Evolutionary conservation across 2,329 filamentous ascomycete species (phyloP).

Genomic region (Ceratocystis diversiconidia): DNA sequence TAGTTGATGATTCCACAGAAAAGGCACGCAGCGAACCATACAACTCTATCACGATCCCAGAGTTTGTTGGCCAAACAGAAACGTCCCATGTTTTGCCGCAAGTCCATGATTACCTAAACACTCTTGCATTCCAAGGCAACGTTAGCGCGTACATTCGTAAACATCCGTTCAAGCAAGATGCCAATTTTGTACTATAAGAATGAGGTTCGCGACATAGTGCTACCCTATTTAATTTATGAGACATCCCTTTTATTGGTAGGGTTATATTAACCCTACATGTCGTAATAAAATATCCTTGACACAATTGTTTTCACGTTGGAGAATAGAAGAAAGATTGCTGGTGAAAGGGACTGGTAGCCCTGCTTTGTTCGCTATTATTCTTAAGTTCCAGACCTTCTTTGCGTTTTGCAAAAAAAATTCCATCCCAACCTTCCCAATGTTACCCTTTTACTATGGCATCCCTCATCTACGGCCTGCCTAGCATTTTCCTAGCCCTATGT

Average conservation of each 20-base stretch:
- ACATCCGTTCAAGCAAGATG: slow-evolving; percentile 34
- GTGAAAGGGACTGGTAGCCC: slow-evolving; percentile 14
- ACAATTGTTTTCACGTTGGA: neutral
- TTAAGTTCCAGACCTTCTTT: slow-evolving; percentile 1
- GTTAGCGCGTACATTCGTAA: slow-evolving; percentile 47
- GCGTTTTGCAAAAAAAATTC: neutral
- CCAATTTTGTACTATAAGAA: slow-evolving; percentile 10
- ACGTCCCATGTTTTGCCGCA: slow-evolving; percentile 35
- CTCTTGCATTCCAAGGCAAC: slow-evolving; percentile 39
- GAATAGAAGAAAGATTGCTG: neutral
- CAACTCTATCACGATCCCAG: slow-evolving; percentile 69
- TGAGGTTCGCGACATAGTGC: neutral
- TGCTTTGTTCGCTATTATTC: slow-evolving; percentile 6
- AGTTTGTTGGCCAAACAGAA: slow-evolving; percentile 46
- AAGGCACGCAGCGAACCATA: slow-evolving; percentile 74
- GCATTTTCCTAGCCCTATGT: slow-evolving; percentile 14
- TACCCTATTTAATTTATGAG: too few species aligned
- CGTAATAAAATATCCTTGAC: too few species aligned
- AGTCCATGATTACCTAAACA: slow-evolving; percentile 48
- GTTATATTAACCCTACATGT: too few species aligned
- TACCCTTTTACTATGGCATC: slow-evolving; percentile 5
- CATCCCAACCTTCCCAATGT: slow-evolving; percentile 6
- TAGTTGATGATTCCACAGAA: slow-evolving; percentile 71
- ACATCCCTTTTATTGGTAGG: too few species aligned
- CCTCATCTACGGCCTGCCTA: slow-evolving; percentile 10